Evolutionary conservation across 306 rosid genomes (phyloP).

Genomic region (Vachellia collinsii): DNA sequence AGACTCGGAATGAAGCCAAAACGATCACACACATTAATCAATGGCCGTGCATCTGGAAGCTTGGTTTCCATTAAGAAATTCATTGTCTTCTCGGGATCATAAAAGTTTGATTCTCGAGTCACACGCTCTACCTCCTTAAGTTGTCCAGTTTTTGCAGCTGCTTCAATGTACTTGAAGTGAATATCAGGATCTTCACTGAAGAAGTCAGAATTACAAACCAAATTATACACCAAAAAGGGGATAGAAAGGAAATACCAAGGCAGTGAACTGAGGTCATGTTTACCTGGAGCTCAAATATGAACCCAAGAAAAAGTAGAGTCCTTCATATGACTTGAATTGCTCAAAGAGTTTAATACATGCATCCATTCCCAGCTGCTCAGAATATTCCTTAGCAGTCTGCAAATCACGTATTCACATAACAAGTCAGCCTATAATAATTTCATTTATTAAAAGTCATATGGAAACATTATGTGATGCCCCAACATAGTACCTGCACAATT

Average conservation of each 20-base stretch:
- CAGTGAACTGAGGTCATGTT: conserved; percentile 19
- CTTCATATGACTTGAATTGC: conserved; percentile 96
- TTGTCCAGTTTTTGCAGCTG: conserved; percentile 98
- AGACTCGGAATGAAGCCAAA: conserved; percentile 95
- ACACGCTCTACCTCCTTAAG: conserved; percentile 97
- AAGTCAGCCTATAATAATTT: not conserved
- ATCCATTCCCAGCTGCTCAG: conserved; percentile 93
- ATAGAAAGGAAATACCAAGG: conserved; percentile 9
- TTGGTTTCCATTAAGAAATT: conserved; percentile 92
- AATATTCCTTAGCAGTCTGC: conserved; percentile 95
- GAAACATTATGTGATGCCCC: conserved; percentile 14
- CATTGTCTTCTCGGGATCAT: conserved; percentile 91
- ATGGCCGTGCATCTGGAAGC: conserved; percentile 97
- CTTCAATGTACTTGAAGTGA: conserved; percentile 94
- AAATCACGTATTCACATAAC: conserved; percentile 13
- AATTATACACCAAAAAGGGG: conserved; percentile 20
- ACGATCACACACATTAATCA: conserved; percentile 95
- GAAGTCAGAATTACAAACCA: conserved; percentile 23
- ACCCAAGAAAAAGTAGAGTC: conserved; percentile 91
- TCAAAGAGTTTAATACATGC: conserved; percentile 90
- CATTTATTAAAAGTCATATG: not conserved
- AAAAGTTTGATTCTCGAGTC: conserved; percentile 91
- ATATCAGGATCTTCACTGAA: conserved; percentile 91
- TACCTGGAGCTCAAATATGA: conserved; percentile 93
- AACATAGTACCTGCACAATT: conserved; percentile 76